Percentiles rank a stretch among this genome's conserved stretches.
phyloP scores from a whole-genome alignment of 148 eudicot species.

The Camellia japonica region DNA sequence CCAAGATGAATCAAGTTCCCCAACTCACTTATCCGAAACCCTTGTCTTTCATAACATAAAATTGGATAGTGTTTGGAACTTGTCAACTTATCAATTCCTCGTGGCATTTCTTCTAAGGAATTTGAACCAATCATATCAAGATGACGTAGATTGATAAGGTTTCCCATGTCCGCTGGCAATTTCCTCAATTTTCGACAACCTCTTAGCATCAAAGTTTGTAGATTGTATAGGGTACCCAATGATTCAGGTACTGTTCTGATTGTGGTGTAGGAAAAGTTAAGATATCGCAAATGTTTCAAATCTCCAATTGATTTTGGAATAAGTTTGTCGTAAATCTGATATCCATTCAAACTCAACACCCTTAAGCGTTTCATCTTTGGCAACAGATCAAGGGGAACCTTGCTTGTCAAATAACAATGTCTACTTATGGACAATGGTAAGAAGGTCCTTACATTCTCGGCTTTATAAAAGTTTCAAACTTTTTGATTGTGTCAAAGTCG shows the following conservation, averaged over 20 bases:
- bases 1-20: conserved; percentile 5
- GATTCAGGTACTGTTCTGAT: conserved; percentile 13
- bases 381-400: not conserved
- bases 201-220: conserved; percentile 8
- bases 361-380: not conserved
- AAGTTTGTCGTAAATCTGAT: not conserved
- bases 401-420: conserved; percentile 2
- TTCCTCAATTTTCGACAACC: not conserved
- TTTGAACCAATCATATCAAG: not conserved
- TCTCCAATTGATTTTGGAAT: conserved; percentile 18
- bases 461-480: not conserved
- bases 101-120: conserved; percentile 19
- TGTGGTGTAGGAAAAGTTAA: conserved; percentile 11
- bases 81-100: conserved; percentile 3
- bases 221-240: conserved; percentile 10
- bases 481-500: not conserved
- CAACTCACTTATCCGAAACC: conserved; percentile 8
- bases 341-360: conserved; percentile 14
- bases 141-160: conserved; percentile 13
- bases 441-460: conserved; percentile 23
- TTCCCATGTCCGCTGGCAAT: not conserved
- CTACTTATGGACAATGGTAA: conserved; percentile 10
- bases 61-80: conserved; percentile 13
- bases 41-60: conserved; percentile 9
- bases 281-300: conserved; percentile 10